Percentiles rank a stretch among this genome's conserved stretches.
Conservation (phyloP, 768 basidiomycete genomes). For the Rhizopogon rudus region DNA sequence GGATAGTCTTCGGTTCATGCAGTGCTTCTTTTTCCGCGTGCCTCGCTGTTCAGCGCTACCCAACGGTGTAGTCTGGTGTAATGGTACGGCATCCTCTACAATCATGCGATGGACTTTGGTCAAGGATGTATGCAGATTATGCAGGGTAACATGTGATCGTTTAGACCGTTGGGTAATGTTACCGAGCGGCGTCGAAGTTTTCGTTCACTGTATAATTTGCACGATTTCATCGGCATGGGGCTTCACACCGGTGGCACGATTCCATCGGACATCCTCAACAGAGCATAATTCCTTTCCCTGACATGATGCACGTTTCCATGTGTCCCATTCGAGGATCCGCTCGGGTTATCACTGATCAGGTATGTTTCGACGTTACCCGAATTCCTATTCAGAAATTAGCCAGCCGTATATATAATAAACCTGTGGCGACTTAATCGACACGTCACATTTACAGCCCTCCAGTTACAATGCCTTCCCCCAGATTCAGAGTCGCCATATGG, state of each 20-base stretch:
- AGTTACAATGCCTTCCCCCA: constrained; percentile 11
- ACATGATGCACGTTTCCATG: not conserved
- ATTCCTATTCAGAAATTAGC: not conserved
- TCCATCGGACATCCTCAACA: constrained; percentile 14
- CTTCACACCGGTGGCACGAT: constrained; percentile 10
- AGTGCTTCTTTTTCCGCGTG: constrained; percentile 13
- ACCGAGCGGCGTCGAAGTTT: not conserved
- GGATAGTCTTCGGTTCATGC: constrained; percentile 1
- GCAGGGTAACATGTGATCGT: not conserved
- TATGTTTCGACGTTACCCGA: not conserved
- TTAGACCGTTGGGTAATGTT: not conserved
- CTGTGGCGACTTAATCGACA: not conserved
- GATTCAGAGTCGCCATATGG: constrained; percentile 26
- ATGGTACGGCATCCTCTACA: no score
- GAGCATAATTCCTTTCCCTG: constrained; percentile 1
- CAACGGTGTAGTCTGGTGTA: not conserved
- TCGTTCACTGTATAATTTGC: constrained; percentile 1
- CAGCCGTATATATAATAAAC: not conserved
- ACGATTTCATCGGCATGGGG: constrained; percentile 19
- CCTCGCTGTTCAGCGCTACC: constrained; percentile 8
- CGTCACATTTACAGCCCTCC: not conserved
- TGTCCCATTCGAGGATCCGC: no score
- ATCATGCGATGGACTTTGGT: not conserved
- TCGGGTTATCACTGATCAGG: not conserved
- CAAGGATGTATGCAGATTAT: not conserved